Conservation (phyloP, 1,139 yeast genomes). For the Blastobotrys indianensis region DNA sequence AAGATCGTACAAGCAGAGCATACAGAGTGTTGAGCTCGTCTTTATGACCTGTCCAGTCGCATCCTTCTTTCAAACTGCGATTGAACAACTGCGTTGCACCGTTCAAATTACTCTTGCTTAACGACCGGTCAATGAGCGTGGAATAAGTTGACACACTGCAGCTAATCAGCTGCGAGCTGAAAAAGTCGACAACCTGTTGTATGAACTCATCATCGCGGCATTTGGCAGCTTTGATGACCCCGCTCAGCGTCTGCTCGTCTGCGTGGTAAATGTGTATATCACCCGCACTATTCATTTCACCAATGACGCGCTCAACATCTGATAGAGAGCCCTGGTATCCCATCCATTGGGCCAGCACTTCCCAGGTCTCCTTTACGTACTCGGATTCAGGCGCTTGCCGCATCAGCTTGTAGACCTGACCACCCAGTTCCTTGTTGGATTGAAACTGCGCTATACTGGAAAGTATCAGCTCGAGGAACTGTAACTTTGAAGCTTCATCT, state of each 20-base stretch:
- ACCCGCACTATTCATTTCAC: conserved; percentile 19
- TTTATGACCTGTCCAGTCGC: conserved; percentile 39
- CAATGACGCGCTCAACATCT: conserved; percentile 16
- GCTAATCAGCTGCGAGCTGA: conserved; percentile 23
- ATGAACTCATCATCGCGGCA: conserved; percentile 19
- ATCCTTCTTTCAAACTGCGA: conserved; percentile 36
- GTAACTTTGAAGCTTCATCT: conserved; percentile 16
- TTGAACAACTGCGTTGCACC: conserved; percentile 36
- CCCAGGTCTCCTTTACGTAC: conserved; percentile 33
- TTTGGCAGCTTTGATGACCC: conserved; percentile 24
- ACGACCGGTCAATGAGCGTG: conserved; percentile 26
- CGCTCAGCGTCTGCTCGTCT: conserved; percentile 27
- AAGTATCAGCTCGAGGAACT: conserved; percentile 27
- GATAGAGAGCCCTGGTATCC: conserved; percentile 21
- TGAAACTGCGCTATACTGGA: conserved; percentile 25
- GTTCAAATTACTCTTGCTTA: conserved; percentile 24
- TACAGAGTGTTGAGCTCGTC: conserved; percentile 31
- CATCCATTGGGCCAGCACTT: conserved; percentile 32
- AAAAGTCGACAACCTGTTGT: conserved; percentile 19
- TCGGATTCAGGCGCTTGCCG: conserved; percentile 10
- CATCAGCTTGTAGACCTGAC: conserved; percentile 17
- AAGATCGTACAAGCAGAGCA: conserved; percentile 30
- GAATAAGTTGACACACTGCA: conserved; percentile 27
- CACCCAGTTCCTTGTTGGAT: conserved; percentile 19
- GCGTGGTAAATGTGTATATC: conserved; percentile 15